phyloP scores from a whole-genome alignment of 306 rosid genomes.

The Cucurbita maxima region DNA sequence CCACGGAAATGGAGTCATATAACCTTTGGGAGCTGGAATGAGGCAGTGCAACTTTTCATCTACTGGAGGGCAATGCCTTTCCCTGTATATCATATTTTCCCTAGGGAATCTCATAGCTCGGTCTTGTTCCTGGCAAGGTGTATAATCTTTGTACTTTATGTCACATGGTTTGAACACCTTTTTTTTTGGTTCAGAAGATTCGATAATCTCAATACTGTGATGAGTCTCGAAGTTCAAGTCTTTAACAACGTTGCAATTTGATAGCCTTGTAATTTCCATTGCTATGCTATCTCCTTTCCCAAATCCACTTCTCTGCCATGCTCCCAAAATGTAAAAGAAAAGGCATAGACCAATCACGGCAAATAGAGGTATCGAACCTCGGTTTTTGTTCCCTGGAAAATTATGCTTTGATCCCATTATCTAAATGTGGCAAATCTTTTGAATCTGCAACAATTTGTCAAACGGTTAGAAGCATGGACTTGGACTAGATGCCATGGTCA shows the following conservation, averaged over 20 bases:
- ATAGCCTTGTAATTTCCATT: slow-evolving; percentile 37
- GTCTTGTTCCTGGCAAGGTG: slow-evolving; percentile 98
- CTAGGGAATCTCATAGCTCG: slow-evolving; percentile 90
- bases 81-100: slow-evolving; percentile 92
- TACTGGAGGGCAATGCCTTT: slow-evolving; percentile 83
- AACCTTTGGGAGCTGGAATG: slow-evolving; percentile 80
- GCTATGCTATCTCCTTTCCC: slow-evolving; percentile 76
- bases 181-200: slow-evolving; percentile 41
- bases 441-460: slow-evolving; percentile 10
- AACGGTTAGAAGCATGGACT: neutral
- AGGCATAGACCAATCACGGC: slow-evolving; percentile 67
- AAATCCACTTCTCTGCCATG: slow-evolving; percentile 85
- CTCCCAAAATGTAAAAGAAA: slow-evolving; percentile 88
- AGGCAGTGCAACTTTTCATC: slow-evolving; percentile 81
- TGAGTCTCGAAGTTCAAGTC: slow-evolving; percentile 71
- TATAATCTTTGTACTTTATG: slow-evolving; percentile 46
- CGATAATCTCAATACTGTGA: slow-evolving; percentile 41
- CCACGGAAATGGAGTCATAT: slow-evolving; percentile 80
- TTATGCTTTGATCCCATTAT: slow-evolving; percentile 60
- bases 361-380: slow-evolving; percentile 64
- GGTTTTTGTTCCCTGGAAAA: slow-evolving; percentile 32
- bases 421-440: slow-evolving; percentile 8
- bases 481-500: neutral
- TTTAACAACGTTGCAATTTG: slow-evolving; percentile 46
- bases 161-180: slow-evolving; percentile 68